Percentiles rank a stretch among this genome's conserved stretches.
phyloP scores from a whole-genome alignment of 2,329 filamentous ascomycete genomes.

The Calonectria pseudoreteaudii region DNA sequence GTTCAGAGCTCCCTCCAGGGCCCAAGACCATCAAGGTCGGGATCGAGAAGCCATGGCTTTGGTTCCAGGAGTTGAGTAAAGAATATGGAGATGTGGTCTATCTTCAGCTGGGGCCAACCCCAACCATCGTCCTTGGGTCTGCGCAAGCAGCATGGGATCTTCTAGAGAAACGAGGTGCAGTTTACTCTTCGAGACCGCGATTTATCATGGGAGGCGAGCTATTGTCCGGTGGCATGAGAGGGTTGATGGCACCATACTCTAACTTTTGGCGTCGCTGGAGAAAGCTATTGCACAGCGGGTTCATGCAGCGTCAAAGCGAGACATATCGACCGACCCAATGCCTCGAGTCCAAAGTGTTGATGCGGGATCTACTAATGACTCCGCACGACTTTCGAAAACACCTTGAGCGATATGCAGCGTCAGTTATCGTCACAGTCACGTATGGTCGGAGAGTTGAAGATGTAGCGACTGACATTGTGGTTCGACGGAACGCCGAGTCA shows the following conservation, averaged over 20 bases:
- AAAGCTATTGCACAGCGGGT: conserved; percentile 56
- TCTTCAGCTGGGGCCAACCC: conserved; percentile 55
- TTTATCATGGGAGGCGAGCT: conserved; percentile 60
- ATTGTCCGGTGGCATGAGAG: conserved; percentile 54
- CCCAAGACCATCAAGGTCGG: conserved; percentile 52
- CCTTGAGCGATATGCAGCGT: conserved; percentile 48
- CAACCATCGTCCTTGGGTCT: conserved; percentile 56
- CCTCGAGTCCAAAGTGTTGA: conserved; percentile 54
- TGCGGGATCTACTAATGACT: conserved; percentile 49
- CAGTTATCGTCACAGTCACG: conserved; percentile 56
- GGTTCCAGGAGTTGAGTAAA: conserved; percentile 53
- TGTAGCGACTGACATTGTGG: conserved; percentile 51
- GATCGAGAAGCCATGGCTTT: conserved; percentile 55
- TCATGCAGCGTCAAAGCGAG: conserved; percentile 57
- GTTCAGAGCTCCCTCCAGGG: conserved; percentile 52
- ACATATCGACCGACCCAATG: conserved; percentile 55
- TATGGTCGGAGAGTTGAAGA: conserved; percentile 50
- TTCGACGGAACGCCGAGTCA: conserved; percentile 52
- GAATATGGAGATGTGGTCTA: conserved; percentile 57
- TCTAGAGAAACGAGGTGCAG: conserved; percentile 55
- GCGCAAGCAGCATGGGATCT: conserved; percentile 57
- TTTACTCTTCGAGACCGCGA: conserved; percentile 58
- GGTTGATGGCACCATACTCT: conserved; percentile 57
- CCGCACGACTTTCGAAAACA: conserved; percentile 44
- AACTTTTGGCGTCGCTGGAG: conserved; percentile 57